Evolutionary conservation across 805 yeast species (phyloP).

Genomic region (Metschnikowia lunata): DNA sequence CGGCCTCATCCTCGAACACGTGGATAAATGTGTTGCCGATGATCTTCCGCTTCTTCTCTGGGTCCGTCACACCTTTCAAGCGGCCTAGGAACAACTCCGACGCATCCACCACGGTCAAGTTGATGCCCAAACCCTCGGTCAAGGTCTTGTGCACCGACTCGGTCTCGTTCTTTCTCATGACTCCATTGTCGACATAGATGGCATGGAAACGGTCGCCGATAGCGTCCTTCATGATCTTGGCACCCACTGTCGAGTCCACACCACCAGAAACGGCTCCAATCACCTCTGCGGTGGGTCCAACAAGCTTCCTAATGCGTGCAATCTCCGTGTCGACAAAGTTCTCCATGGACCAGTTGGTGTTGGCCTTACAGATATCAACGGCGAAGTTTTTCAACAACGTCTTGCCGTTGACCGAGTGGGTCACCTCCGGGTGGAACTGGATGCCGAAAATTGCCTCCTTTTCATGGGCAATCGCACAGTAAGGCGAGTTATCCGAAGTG

Average conservation of each 20-base stretch:
- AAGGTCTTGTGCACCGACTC: conserved; percentile 81
- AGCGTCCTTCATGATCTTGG: conserved; percentile 96
- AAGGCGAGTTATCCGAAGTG: conserved; percentile 90
- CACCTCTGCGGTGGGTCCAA: conserved; percentile 97
- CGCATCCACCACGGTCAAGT: conserved; percentile 92
- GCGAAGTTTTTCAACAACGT: conserved; percentile 87
- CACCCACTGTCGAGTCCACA: conserved; percentile 98
- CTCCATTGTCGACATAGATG: conserved; percentile 95
- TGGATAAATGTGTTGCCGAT: conserved; percentile 97
- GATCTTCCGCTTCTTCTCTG: conserved; percentile 97
- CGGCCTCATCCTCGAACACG: conserved; percentile 95
- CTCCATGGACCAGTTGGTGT: conserved; percentile 95
- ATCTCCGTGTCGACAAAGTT: conserved; percentile 97
- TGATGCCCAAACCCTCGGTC: conserved; percentile 90
- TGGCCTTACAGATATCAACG: conserved; percentile 78
- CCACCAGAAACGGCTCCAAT: conserved; percentile 99
- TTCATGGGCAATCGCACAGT: conserved; percentile 83
- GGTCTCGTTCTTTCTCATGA: conserved; percentile 93
- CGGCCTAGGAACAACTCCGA: conserved; percentile 80
- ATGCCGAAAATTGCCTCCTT: conserved; percentile 79
- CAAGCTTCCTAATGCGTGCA: conserved; percentile 81
- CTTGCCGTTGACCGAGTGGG: conserved; percentile 92
- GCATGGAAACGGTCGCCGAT: conserved; percentile 99
- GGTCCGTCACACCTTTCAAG: conserved; percentile 93
- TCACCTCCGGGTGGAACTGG: conserved; percentile 99